Base-by-base conservation (phyloP, 2,329 filamentous ascomycete species). In the Leptoxyphium fumago region DNA sequence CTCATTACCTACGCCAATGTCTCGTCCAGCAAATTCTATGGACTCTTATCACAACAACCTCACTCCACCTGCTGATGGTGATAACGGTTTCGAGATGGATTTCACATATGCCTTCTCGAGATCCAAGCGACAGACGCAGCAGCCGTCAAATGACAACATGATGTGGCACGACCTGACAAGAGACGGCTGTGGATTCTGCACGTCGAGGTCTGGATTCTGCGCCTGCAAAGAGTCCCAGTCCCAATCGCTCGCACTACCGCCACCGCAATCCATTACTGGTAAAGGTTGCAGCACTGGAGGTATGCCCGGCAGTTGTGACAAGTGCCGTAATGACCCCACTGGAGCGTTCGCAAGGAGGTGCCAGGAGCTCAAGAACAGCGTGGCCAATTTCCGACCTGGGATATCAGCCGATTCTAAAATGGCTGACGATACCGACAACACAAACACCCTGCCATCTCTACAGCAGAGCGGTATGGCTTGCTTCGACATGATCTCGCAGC, bases 151-250 rank as follows among this genome's bases (percentile, higher is more conserved):
- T 17, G 47, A 50, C 18, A 48, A 53, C 18, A 46, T 50, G 44
- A 43, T 43, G 18, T 43, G 46, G 14, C 41, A 47, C 42, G 14
- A 28, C 11, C 11, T 17, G 8, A 47, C 32, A 10, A 48, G 53
- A 29, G 47, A 53, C 40, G 45, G 43, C n/a, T 59, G 55, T 40
- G 56, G 57, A 39, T 59, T 59, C 49, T 59, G 57, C 42, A 54
- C 48, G 11, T 55, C 38, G 47, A 48, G 28, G 40, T 48, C 28
- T 55, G 54, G 13, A 13, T 40, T 40, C 43, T 59, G 55, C 43
- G 49, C 48, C 11, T 58, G 54, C 38, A 45, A 48, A 17, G 29
- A 46, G 38, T 17, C 11, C 41, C 46, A 42, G 44, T 43, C 10
- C 32, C 47, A 10, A 42, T 45, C 10, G 45, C 49, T 38, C 36